Percentiles rank a stretch among this genome's conserved stretches.
Evolutionary conservation across 345 rosid genomes (phyloP).

Genomic region (Heritiera littoralis): DNA sequence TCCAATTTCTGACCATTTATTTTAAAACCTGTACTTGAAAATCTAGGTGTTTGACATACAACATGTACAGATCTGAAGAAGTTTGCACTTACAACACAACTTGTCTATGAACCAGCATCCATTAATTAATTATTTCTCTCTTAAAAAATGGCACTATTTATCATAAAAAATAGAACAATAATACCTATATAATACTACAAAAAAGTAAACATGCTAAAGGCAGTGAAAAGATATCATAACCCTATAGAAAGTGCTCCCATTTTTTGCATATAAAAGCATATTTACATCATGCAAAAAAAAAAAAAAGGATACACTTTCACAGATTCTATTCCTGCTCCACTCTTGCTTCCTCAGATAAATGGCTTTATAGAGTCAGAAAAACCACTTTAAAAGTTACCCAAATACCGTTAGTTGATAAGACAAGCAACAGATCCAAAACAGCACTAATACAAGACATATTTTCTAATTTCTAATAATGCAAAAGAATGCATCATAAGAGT

Average conservation of each 20-base stretch:
- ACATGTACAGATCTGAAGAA: background rate
- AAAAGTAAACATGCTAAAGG: background rate
- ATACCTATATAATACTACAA: background rate
- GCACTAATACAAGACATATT: background rate
- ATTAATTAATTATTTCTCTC: background rate
- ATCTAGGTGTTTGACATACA: background rate
- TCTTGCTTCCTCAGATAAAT: background rate
- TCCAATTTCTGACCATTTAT: background rate
- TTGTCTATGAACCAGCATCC: background rate
- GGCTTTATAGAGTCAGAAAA: background rate
- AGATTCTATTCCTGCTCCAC: background rate
- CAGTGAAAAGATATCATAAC: background rate
- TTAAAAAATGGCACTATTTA: background rate
- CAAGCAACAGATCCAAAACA: background rate
- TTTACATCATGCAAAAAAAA: background rate
- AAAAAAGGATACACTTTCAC: background rate
- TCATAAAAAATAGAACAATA: background rate
- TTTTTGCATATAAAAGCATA: background rate
- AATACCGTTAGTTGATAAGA: background rate
- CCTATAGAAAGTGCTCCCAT: background rate
- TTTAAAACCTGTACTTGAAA: background rate
- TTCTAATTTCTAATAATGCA: background rate
- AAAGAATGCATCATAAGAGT: background rate
- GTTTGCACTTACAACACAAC: background rate
- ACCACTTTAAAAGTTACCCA: background rate